Base-by-base conservation (phyloP, 164 flowering plant species). In the Stephania yunnanensis region DNA sequence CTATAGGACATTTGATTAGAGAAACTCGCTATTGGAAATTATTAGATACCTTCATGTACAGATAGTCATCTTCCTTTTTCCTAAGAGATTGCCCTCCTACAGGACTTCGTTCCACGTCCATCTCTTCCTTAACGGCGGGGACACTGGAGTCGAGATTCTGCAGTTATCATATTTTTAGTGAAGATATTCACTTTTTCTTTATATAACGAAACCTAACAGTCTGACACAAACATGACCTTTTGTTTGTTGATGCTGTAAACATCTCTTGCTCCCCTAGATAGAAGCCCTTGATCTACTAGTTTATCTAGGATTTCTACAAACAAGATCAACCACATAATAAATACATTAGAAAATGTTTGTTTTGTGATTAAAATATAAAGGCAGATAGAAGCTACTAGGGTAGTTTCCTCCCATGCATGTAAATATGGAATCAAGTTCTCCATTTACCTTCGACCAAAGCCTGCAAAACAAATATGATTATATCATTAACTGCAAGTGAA, bases 401-500 rank as follows among this genome's bases (percentile, higher is more conserved):
- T n/a, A 67, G 15, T 13, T 45, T 67, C 17, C 67, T 36, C 76
- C 68, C 55, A 63, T 73, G 73, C 46, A 69, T 66, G 36, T 70
- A n/a, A 71, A 70, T 13, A 46, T 73, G 75, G 12, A 65, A 46
- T 11, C 46, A 71, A 44, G 69, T 50, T 46, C 73, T 71, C 55
- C 68, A 42, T 71, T 73, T 86, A 94, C 97, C 98, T 94, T 94
- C 96, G 71, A 75, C 87, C 82, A 94, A 78, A 68, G 78, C 91
- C 98, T 94, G 95, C 84, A 87, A 77, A 66, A 4, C 22, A 68
- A 45, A 73, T 58, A 19, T 58, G 64, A 19, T 58, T 15, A 58
- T 13, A 10, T 13, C 20, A 58, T 12, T 58, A 13, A 12, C 6
- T 1, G 11, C 58, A 52, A 52, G 8, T 19, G 19, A 10, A 2